Evolutionary conservation across 192 early-diverging fungal species (phyloP), one percentile per base, ranked within the genome.

Genomic region (Rhizophagus clarus): DNA sequence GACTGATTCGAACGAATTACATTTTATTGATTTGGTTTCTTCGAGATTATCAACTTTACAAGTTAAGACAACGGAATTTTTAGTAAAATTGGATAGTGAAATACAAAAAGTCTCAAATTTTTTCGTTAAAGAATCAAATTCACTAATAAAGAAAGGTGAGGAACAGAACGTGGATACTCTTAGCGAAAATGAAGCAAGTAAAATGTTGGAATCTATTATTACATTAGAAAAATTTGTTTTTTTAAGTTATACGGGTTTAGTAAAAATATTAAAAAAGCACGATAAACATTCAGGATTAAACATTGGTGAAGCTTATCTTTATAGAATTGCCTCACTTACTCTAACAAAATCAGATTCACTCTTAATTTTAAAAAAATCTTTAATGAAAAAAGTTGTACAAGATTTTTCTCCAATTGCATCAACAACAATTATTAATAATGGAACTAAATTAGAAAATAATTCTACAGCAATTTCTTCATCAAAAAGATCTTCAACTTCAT

Each of bases 221-320:
- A 89, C 87, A 76, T 87, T 95, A 24, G 94, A 96, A 86, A 86
- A 88, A 63, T 95, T 92, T 83, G 93, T 94, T 62, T 94, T 95
- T 72, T 86, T 96, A 47, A 96, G 95, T 87, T 95, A 94, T 67
- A 95, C 94, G 0, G 95, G 92, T 32, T 90, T 96, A 45, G 89
- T 91, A 66, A 96, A 96, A 87, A 95, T 95, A 40, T 86, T 96
- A 64, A 96, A 96, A 81, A 96, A 96, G 80, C 90, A 92, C 82
- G 95, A 95, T 84, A 90, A 93, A 76, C 93, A 93, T 88, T 92
- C 93, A 0, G 95, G 94, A 0, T 86, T 94, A 61, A 85, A 88
- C 32, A 87, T 95, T 51, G 87, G 90, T 49, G 93, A 94, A 78
- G 87, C 89, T 7, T 93, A 93, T 63, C 81, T 93, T 17, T 83